Evolutionary conservation across 176 grass and related monocot species (phyloP), one percentile per base, ranked within the genome.

Genomic region (Dactylis glomerata): DNA sequence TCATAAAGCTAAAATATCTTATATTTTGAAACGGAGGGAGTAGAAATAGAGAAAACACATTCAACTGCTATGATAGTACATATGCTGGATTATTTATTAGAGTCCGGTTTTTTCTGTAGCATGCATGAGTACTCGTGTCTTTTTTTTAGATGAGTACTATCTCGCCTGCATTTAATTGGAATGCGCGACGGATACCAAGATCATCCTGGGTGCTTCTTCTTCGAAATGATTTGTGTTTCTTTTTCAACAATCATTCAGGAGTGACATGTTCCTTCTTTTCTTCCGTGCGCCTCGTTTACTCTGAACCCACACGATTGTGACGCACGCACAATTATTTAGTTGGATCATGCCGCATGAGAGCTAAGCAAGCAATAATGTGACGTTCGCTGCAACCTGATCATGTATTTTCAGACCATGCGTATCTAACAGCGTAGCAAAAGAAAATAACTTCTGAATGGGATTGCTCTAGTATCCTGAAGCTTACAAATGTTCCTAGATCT

Each of bases 231-330:
- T 86, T 75, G 5, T 12, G 27, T 27, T 73, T 82, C 77, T 68
- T 78, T 86, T 86, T 86, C 83, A 86, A 66, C 64, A 78, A 78
- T 90, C 78, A 82, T 86, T 45, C 31, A 22, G n/a, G 40, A 12
- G 65, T 46, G 61, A 37, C 22, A 42, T 17, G 30, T 51, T 77
- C 67, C 73, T 57, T 82, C 33, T 79, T 46, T 75, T 64, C 62
- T 42, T 23, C 34, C 6, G 28, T 23, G 33, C 20, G 22, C 9
- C 30, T 36, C 31, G 24, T 22, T 61, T 8, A 16, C 4, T 68
- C 17, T 51, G 38, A 51, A 38, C 70, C 59, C 83, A 42, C 62
- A 51, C 51, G 77, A 85, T 5, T n/a, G 62, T 51, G 83, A 85
- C 83, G 3, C 26, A 41, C 3, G 1, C 77, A 4, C 71, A 86